Conservation (phyloP, 2,329 filamentous ascomycete genomes). For the Westerdykella aurantiaca region DNA sequence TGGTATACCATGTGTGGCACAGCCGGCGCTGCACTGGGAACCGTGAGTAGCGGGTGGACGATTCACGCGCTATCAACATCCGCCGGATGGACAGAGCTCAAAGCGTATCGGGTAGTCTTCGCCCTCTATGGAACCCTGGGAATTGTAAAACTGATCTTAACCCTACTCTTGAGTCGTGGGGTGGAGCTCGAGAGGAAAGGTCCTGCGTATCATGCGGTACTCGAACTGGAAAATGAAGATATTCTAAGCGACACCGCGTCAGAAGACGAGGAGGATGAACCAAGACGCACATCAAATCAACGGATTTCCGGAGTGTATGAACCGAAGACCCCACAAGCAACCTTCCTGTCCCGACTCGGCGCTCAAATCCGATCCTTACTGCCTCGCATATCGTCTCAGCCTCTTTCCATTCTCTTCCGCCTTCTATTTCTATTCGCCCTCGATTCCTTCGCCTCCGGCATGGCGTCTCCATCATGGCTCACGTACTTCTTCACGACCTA, state of each 20-base stretch:
- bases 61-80: slow-evolving; percentile 16
- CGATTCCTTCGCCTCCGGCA: slow-evolving; percentile 61
- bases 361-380: slow-evolving; percentile 20
- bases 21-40: slow-evolving; percentile 14
- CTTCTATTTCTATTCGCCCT: slow-evolving; percentile 59
- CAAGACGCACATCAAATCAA: background rate
- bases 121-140: slow-evolving; percentile 32
- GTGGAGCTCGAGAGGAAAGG: slow-evolving; percentile 21
- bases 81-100: slow-evolving; percentile 19
- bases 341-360: background rate
- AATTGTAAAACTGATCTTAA: slow-evolving; percentile 25
- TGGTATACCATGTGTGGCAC: slow-evolving; percentile 22
- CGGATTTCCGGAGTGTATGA: too few relatives aligned
- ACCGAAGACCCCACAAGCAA: background rate
- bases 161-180: slow-evolving; percentile 23
- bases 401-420: slow-evolving; percentile 47
- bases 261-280: background rate
- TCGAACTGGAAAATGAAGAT: slow-evolving; percentile 17
- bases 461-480: slow-evolving; percentile 46
- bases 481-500: slow-evolving; percentile 52
- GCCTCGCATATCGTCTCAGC: slow-evolving; percentile 51
- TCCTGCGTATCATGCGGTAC: slow-evolving; percentile 5
- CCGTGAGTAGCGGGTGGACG: slow-evolving; percentile 25
- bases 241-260: slow-evolving; percentile 3
- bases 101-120: slow-evolving; percentile 31